Evolutionary conservation across 768 basidiomycete genomes (phyloP), one percentile per base, ranked within the genome.

Genomic region (Pulveroboletus sp.): DNA sequence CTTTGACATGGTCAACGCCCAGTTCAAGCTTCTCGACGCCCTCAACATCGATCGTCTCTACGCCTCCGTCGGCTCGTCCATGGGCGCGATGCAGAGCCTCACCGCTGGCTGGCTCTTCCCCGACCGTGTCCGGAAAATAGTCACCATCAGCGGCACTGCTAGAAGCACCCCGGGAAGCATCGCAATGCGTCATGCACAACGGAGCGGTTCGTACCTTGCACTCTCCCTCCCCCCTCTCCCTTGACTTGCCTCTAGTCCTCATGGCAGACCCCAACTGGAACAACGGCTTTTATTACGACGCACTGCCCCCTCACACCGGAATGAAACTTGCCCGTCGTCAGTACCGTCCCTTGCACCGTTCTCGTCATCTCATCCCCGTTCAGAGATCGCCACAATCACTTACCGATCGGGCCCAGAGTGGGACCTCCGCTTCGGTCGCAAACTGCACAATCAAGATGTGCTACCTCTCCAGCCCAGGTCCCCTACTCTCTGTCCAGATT

Each of bases 181-280:
- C 47, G 97, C 97, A 4, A 92, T 98, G 87, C 80, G 97, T 33
- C 94, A 85, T 69, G 94, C 97, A 1, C 97, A 99, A 67, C 72
- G 97, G 64, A 97, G 94, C 70, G 95, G 95, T 93, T 55, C 51
- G 45, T 40, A 51, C 44, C 44, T 5, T 31, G 21, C 20, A 29
- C 48, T 4, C 20, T 20, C 9, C 23, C 3, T 33, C 40, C 29
- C 27, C 8, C 8, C 12, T 39, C 21, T 3, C 6, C n/a, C 38
- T 16, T 61, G 2, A 57, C 32, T 37, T 45, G 25, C 24, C 6
- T 41, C 20, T 35, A 97, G 97, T 99, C 16, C 80, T 99, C 45
- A 99, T 99, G 97, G 90, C 95, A 2, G 97, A 99, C 69, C 95
- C 95, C 0, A 97, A 98, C 55, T 99, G 97, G 97, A 99, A 98